Conservation (phyloP, 2,329 filamentous ascomycete genomes). For the Colletotrichum sp. region DNA sequence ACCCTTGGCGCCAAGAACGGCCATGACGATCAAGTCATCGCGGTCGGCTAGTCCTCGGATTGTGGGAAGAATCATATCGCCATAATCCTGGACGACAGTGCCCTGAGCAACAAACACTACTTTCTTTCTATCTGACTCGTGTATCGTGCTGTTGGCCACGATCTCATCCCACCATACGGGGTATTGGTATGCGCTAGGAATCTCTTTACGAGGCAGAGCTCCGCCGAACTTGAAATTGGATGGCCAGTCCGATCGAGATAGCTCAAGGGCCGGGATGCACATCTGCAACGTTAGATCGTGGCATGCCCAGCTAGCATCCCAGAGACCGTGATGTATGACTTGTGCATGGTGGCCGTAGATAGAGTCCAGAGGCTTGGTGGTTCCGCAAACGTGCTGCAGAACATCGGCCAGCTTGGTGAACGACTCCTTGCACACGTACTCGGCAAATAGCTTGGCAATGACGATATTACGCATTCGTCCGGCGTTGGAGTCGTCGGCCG, state of each 20-base stretch:
- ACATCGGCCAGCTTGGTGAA: not conserved
- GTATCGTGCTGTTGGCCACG: slow-evolving; percentile 15
- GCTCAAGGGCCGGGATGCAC: slow-evolving; percentile 44
- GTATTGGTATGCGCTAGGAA: slow-evolving; percentile 31
- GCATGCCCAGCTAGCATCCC: not conserved
- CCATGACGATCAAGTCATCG: slow-evolving; percentile 39
- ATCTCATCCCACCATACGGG: slow-evolving; percentile 53
- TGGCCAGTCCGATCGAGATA: slow-evolving; percentile 38
- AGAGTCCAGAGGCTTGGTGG: not conserved
- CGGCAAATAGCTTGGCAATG: not conserved
- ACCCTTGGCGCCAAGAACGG: slow-evolving; percentile 30
- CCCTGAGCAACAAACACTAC: slow-evolving; percentile 54
- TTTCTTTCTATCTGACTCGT: slow-evolving; percentile 32
- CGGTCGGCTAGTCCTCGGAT: slow-evolving; percentile 43
- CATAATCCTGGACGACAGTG: slow-evolving; percentile 44
- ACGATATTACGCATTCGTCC: not conserved
- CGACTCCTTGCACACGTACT: not conserved
- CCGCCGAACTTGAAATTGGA: slow-evolving; percentile 48
- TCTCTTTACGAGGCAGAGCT: slow-evolving; percentile 35
- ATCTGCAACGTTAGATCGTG: slow-evolving; percentile 32
- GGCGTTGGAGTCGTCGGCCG: not conserved
- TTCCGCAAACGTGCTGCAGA: not conserved
- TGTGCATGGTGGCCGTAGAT: not conserved
- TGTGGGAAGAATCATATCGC: slow-evolving; percentile 49
- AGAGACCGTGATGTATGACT: not conserved